Conservation (phyloP, 2,329 filamentous ascomycete species). For the Chaetomiaceae sp. region DNA sequence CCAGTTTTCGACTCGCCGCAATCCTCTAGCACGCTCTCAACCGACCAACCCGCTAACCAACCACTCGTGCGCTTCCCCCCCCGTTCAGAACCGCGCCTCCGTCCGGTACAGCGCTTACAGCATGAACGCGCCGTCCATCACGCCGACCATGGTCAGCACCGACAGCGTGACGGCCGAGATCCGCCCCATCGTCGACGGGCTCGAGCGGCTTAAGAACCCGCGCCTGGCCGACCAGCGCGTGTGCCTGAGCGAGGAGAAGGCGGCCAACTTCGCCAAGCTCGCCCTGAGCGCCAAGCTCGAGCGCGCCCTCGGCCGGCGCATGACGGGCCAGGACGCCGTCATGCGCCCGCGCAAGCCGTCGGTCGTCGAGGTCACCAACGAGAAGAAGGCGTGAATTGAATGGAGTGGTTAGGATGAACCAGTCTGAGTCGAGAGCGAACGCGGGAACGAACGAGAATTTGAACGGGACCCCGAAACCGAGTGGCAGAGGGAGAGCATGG, state of each 20-base stretch:
- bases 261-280: slow-evolving; percentile 74
- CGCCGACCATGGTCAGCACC: slow-evolving; percentile 46
- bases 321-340: slow-evolving; percentile 83
- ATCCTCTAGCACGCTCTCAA: not conserved
- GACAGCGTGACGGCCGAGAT: slow-evolving; percentile 54
- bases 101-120: slow-evolving; percentile 56
- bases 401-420: not conserved
- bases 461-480: no score
- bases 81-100: slow-evolving; percentile 44
- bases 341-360: slow-evolving; percentile 48
- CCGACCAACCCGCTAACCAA: slow-evolving; percentile 6
- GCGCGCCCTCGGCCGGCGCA: slow-evolving; percentile 75
- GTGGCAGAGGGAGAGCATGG: no score
- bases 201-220: slow-evolving; percentile 87
- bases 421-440: not conserved
- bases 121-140: slow-evolving; percentile 51
- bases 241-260: slow-evolving; percentile 70
- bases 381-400: slow-evolving; percentile 30
- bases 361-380: slow-evolving; percentile 26
- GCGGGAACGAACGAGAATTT: not conserved
- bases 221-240: slow-evolving; percentile 78
- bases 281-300: slow-evolving; percentile 87
- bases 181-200: slow-evolving; percentile 66
- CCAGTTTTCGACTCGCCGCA: slow-evolving; percentile 2
- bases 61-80: not conserved